Percentiles rank a stretch among this genome's conserved stretches.
phyloP scores from a whole-genome alignment of 257 asterid species.

The Jacaranda copaia region DNA sequence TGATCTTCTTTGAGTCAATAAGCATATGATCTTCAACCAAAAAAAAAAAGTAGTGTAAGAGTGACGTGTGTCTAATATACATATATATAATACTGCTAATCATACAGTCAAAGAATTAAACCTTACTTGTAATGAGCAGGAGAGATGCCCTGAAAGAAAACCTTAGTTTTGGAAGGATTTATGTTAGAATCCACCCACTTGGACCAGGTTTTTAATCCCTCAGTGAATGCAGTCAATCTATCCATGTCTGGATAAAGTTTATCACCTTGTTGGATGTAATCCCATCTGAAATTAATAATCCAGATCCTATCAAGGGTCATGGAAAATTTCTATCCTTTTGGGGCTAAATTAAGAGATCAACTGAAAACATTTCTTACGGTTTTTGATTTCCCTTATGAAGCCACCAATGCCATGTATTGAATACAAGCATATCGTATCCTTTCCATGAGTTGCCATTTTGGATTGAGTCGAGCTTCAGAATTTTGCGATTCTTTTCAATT shows the following conservation, averaged over 20 bases:
- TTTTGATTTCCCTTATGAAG: slow-evolving; percentile 69
- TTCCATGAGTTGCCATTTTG: slow-evolving; percentile 68
- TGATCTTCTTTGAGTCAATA: neutral
- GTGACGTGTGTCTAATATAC: neutral
- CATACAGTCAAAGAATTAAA: neutral
- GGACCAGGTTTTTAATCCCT: slow-evolving; percentile 78
- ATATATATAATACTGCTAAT: neutral
- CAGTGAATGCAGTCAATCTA: slow-evolving; percentile 62
- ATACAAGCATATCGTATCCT: slow-evolving; percentile 76
- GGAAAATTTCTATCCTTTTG: neutral
- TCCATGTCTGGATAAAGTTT: slow-evolving; percentile 66
- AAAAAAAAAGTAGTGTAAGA: neutral
- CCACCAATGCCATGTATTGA: slow-evolving; percentile 96
- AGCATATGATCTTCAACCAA: neutral
- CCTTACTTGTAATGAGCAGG: slow-evolving; percentile 89
- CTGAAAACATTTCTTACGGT: slow-evolving; percentile 50
- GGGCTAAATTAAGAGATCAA: no score
- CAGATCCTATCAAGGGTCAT: neutral
- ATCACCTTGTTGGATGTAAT: slow-evolving; percentile 61
- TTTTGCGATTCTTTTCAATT: slow-evolving; percentile 48
- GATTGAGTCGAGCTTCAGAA: slow-evolving; percentile 69
- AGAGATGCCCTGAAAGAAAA: slow-evolving; percentile 82
- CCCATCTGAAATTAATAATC: slow-evolving; percentile 71
- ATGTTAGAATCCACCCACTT: slow-evolving; percentile 76
- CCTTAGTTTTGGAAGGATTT: slow-evolving; percentile 55